These are phyloP conservation scores for Candida tropicalis DNA, from an alignment of 1,139 yeast genomes.

Conservation along the genomic window DNA sequence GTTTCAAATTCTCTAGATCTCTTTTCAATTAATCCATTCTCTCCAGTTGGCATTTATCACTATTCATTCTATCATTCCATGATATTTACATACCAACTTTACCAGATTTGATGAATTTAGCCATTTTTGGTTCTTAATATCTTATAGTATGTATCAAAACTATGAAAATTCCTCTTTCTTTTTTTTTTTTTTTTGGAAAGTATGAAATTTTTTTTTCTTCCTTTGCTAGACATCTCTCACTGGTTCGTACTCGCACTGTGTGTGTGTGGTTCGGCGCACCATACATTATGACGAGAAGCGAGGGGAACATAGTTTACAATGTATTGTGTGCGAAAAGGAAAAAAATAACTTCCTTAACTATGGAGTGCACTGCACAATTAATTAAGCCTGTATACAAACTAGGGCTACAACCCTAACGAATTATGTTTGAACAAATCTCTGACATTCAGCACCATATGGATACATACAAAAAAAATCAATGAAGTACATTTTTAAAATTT, in stretches of 20 bases:
- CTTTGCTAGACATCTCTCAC: background rate
- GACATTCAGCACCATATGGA: no score
- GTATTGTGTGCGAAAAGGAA: constrained; percentile 3
- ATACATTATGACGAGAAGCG: background rate
- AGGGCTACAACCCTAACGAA: constrained; percentile 13
- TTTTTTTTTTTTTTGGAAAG: constrained; percentile 1
- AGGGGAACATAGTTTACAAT: background rate
- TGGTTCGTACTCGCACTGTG: constrained; percentile 1
- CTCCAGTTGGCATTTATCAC: constrained; percentile 1
- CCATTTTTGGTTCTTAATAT: constrained; percentile 52
- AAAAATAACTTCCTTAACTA: background rate
- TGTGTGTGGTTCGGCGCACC: constrained; percentile 1
- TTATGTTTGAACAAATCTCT: background rate
- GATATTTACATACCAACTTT: constrained; percentile 85
- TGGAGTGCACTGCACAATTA: constrained; percentile 3
- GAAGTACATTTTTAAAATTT: no score
- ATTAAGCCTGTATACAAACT: constrained; percentile 5
- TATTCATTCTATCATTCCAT: constrained; percentile 4
- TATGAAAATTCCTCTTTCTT: constrained; percentile 17
- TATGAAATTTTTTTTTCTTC: constrained; percentile 3
- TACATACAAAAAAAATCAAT: no score
- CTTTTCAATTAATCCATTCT: background rate
- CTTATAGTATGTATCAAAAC: constrained; percentile 13
- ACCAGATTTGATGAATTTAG: constrained; percentile 99
- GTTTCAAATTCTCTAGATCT: background rate